Base-by-base conservation (phyloP, 257 asterid genomes). In the Catharanthus roseus region DNA sequence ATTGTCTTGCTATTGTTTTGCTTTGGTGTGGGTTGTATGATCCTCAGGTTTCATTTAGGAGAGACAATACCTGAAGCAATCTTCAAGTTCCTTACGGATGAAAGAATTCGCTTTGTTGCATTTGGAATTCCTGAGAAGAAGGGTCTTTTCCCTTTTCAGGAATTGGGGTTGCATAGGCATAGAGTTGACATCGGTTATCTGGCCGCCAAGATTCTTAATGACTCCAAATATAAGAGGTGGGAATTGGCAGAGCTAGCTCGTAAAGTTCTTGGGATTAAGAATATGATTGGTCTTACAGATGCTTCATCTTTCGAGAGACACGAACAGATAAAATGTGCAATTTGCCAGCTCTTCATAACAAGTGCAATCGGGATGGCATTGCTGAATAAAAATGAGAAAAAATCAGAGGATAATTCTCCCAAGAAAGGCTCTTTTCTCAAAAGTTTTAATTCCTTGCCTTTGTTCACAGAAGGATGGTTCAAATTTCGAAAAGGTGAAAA, bases 21-120 rank as follows among this genome's bases (percentile, higher is more conserved):
- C 36, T 84, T 93, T n/a, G 95, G 98, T 9, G 83, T 86, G 3
- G 97, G 98, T 33, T 90, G 96, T 44, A 85, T 89, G 39, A 83
- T 93, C 74, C 88, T 93, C 53, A 79, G 87, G 75, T 82, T 90
- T 53, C 65, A 15, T 31, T 80, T 75, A 0, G 96, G 97, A 10
- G 92, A 84, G 42, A 49, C 75, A 7, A 26, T 93, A 15, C 92
- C 96, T 9, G 60, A 76, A 39, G 62, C 83, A 0, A 82, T 90
- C 76, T 82, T 61, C 68, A 78, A 71, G 33, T 93, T 92, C 71
- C 88, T 93, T 9, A 71, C 81, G 0, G 95, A 93, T 74, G 79
- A 82, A 65, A 86, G 97, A 55, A 83, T 93, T 18, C 90, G 77
- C 58, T 89, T 93, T 42, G 96, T 87, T 1, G 95, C 89, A 24